Evolutionary conservation across 495 filamentous ascomycete species (phyloP), one percentile per base, ranked within the genome.

Genomic region (Penicillium longicatenatum): DNA sequence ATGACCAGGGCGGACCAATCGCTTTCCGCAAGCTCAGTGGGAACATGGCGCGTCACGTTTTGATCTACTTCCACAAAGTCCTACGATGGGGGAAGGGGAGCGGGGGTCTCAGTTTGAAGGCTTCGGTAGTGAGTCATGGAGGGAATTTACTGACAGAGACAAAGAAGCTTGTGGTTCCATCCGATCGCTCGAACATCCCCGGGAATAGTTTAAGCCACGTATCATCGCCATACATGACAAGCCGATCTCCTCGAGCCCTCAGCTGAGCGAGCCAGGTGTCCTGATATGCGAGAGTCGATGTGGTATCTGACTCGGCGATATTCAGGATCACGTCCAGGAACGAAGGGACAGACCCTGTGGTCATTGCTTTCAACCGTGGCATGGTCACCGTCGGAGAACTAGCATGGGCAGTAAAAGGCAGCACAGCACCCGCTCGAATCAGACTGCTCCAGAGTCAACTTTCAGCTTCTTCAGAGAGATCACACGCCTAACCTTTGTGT

Each of bases 201-300:
- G 94, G 94, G 68, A 99, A 98, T 33, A 99, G 82, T 71, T 97
- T 98, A 54, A 98, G 76, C 94, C 94, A 99, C 14, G 94, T 99
- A 70, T 99, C 94, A 67, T 99, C 94, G 43, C 94, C 94, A 63
- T 95, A 97, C 90, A 99, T 93, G 68, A 96, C 78, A 50, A 97
- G 78, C 59, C 89, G 90, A 24, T 87, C 90, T 16, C 76, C 74
- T 69, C 85, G 89, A 30, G 87, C 84, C 70, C 86, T 92, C 72
- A 99, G 82, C 73, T 99, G 94, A 22, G 91, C 89, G 39, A 98
- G 81, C 92, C 95, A 98, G 16, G 91, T 96, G 67, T 99, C 94
- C 72, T 98, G 94, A 31, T 81, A 80, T 16, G 89, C 85, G 22
- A 99, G 82, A 30, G 85, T 93, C 16, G 93, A 93, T 22, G 86